phyloP scores from a whole-genome alignment of 2,329 filamentous ascomycete species.

The Neocatenulostroma microsporum region DNA sequence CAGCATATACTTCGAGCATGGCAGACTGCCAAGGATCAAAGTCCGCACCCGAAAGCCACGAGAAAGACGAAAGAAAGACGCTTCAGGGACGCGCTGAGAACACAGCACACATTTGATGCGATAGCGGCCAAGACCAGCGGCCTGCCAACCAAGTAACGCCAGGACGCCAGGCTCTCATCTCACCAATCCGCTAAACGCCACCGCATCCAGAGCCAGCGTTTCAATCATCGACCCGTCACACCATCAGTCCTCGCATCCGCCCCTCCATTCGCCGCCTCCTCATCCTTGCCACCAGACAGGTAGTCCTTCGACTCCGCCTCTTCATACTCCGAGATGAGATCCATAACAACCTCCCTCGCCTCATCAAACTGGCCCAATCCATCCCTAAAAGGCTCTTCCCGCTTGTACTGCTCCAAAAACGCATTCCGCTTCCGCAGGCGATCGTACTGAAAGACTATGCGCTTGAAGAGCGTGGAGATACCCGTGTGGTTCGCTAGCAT shows the following conservation, averaged over 20 bases:
- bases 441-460: conserved; percentile 87
- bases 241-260: conserved; percentile 34
- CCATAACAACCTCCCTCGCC: conserved; percentile 53
- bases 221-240: conserved; percentile 36
- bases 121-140: too few species aligned
- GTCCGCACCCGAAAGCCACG: conserved; percentile 20
- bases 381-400: conserved; percentile 85
- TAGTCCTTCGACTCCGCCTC: conserved; percentile 89
- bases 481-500: conserved; percentile 99
- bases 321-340: conserved; percentile 64
- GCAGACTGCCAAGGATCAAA: conserved; percentile 22
- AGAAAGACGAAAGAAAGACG: conserved; percentile 12
- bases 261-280: conserved; percentile 22
- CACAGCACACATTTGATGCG: neutral
- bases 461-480: conserved; percentile 92
- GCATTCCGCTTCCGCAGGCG: conserved; percentile 92
- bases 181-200: too few species aligned
- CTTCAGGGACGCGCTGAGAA: too few species aligned
- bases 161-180: too few species aligned
- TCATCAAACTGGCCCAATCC: conserved; percentile 93
- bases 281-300: conserved; percentile 53
- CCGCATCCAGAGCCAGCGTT: too few species aligned
- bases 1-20: conserved; percentile 22
- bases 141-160: too few species aligned
- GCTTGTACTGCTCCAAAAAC: conserved; percentile 94